Base-by-base conservation (phyloP, 225 moss, liverwort and hornwort genomes). In the Physcomitrium patens region DNA sequence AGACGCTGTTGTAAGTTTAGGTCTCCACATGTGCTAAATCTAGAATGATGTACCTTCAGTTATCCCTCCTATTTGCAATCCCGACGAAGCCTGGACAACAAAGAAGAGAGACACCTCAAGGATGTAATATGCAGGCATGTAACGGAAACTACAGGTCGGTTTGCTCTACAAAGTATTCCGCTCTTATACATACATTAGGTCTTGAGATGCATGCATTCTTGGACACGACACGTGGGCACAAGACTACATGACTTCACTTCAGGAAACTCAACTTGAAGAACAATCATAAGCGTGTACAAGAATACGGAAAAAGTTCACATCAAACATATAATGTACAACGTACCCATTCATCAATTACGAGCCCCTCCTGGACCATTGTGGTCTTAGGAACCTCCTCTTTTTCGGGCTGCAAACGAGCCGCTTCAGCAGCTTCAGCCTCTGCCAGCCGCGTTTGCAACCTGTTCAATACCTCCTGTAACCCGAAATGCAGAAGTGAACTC, bases 271-370 rank as follows among this genome's bases (percentile, higher is more conserved):
- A 19, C 16, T 23, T 59, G 27, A 17, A 28, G 16, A 41, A 20
- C 60, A 31, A 14, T 31, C 9, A 9, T 26, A 3, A 14, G 28
- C 0, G 9, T 12, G 3, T 72, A 7, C 12, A 61, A 37, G 5
- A 4, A 60, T 20, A 65, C 56, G 2, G 46, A 28, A 67, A 53
- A 44, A 19, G 9, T 66, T 75, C 28, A 46, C 54, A 54, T 65
- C 11, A 2, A 57, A 66, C n/a, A 45, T 75, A 57, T 19, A 58
- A 67, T 20, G 67, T 2, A 45, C 9, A 15, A 73, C 84, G 61
- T 65, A 92, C 91, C 91, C 91, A 92, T 84, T 92, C 91, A 69
- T 92, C 91, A 72, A 92, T 92, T 14, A 92, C 91, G 22, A 84
- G 87, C 26, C 91, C 91, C 50, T 92, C 85, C 20, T 60, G 82